Base-by-base conservation (phyloP, 2,329 filamentous ascomycete genomes). In the Karstenula rhodostoma region DNA sequence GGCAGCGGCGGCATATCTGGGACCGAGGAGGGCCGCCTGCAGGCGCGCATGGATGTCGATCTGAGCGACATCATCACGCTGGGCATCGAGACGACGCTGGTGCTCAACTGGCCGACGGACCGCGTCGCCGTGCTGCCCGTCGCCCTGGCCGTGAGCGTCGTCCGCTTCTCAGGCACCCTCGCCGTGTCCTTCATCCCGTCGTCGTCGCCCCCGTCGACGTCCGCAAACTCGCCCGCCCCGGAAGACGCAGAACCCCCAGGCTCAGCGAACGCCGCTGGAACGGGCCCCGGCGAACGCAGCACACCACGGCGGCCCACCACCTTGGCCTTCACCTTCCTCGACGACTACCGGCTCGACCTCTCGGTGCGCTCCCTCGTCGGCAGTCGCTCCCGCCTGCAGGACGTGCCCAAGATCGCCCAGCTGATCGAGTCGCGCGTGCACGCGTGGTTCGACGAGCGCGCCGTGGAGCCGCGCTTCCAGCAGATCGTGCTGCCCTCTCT, bases 11-110 rank as follows among this genome's bases (percentile, higher is more conserved):
- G 58, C 76, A 85, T 84, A 22, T 58, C 66, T 15, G 81, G 84
- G 63, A 82, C 83, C 35, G 86, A 87, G 56, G 92, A 93, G 23
- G 90, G 90, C 0, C 86, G 94, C 42, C 83, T 99, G 22, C 95
- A 99, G 78, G 95, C 95, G 0, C 84, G 94, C 60, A 96, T 99
- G 92, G 95, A 99, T 77, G 94, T 99, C 37, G 95, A 99, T 77
- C 81, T 99, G 60, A 95, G 91, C 78, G 95, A 99, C 79, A 94
- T 97, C 79, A 92, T 99, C 61, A 99, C 95, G 0, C 83, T 99
- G 56, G 95, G 93, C 0, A 85, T 99, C 27, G 95, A 99, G 81
- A 99, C 95, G 3, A 97, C 95, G 70, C 82, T 99, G 63, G 85
- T 97, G 50, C 85, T 99, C 58, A 99, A 99, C 79, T 99, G 96